A percentile compares a stretch with the other conserved stretches of the same genome.
phyloP scores from a whole-genome alignment of 345 rosid genomes.

The Physaria fendleri region DNA sequence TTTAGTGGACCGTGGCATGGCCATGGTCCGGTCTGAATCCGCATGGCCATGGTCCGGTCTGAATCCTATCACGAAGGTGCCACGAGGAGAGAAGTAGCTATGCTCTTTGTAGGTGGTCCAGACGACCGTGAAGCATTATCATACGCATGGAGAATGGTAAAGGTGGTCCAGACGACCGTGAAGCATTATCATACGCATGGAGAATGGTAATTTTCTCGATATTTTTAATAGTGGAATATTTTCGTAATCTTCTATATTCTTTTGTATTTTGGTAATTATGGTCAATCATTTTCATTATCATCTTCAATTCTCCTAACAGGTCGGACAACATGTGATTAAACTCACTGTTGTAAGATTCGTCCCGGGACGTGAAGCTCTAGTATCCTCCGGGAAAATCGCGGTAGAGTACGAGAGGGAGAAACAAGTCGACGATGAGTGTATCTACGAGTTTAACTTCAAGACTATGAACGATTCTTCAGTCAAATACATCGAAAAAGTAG shows the following conservation, averaged over 20 bases:
- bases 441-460: conserved; percentile 46
- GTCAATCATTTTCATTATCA: no score
- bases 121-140: conserved; percentile 62
- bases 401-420: conserved; percentile 28
- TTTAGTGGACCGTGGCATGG: conserved; percentile 57
- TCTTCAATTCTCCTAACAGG: no score
- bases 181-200: conserved; percentile 55
- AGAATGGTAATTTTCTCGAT: no score
- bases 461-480: conserved; percentile 29
- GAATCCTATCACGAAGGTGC: no score
- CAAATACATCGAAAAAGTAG: conserved; percentile 34
- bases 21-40: conserved; percentile 22
- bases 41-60: conserved; percentile 30
- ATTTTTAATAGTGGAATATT: no score
- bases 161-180: conserved; percentile 55
- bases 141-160: no score
- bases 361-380: conserved; percentile 23
- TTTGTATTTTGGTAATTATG: no score
- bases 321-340: conserved; percentile 51
- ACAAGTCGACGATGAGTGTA: conserved; percentile 37
- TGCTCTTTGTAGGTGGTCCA: conserved; percentile 46
- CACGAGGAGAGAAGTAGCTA: conserved; percentile 22
- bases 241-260: no score
- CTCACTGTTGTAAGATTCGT: conserved; percentile 41
- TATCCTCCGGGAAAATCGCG: conserved; percentile 17